A percentile compares a stretch with the other conserved stretches of the same genome.
Conservation (phyloP, 2,329 filamentous ascomycete species). For the Cladosporium sp. region DNA sequence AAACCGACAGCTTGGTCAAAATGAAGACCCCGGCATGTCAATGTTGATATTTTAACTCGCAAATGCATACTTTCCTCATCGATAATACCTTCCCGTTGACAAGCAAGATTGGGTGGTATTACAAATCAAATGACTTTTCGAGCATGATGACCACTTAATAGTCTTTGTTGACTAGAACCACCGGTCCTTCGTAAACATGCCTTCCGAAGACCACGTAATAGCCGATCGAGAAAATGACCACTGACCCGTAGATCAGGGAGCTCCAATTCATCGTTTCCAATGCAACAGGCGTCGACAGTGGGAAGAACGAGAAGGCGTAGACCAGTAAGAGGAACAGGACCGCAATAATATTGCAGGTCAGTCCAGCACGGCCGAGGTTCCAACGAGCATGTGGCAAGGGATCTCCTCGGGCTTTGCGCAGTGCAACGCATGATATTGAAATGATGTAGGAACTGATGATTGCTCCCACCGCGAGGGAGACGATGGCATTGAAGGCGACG, state of each 20-base stretch:
- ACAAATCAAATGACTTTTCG: too few species aligned
- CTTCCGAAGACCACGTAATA: conserved; percentile 18
- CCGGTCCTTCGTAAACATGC: conserved; percentile 23
- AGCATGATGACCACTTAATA: not conserved
- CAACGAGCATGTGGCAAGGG: conserved; percentile 9
- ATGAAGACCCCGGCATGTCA: too few species aligned
- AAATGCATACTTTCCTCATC: too few species aligned
- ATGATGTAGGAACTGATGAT: conserved; percentile 33
- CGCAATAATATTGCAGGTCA: conserved; percentile 8
- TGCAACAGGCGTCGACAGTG: conserved; percentile 18
- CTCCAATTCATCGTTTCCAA: conserved; percentile 29
- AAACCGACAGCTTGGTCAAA: too few species aligned
- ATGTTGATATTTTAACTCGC: too few species aligned
- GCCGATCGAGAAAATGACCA: conserved; percentile 18
- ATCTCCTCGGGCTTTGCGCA: not conserved
- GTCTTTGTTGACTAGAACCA: conserved; percentile 12
- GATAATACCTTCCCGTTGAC: too few species aligned
- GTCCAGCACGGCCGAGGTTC: conserved; percentile 3
- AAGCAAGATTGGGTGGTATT: too few species aligned
- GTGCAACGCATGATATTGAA: conserved; percentile 26
- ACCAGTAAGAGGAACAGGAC: conserved; percentile 11
- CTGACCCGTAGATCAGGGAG: conserved; percentile 30
- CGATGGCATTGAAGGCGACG: conserved; percentile 31
- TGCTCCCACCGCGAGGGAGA: conserved; percentile 36
- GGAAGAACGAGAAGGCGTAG: conserved; percentile 15